Percentiles rank a stretch among this genome's conserved stretches.
Conservation (phyloP, 768 basidiomycete species). For the Mycena pura region DNA sequence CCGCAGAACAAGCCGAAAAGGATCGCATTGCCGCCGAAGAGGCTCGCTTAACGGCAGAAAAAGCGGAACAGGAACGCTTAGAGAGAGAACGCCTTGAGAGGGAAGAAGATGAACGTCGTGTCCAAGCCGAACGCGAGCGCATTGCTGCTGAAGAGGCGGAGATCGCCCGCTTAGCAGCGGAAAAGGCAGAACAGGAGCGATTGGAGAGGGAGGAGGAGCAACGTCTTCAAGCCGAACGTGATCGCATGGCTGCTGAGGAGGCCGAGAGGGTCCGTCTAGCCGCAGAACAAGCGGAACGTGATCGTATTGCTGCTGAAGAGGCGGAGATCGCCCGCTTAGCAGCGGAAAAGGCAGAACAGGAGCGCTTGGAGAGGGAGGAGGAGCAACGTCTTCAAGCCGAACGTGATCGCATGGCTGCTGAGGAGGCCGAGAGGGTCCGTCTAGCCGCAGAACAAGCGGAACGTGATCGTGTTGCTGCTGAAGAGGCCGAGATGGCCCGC, state of each 20-base stretch:
- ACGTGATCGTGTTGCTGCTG: background rate
- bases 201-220: no score
- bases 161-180: background rate
- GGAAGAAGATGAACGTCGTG: background rate
- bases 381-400: background rate
- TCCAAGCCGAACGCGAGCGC: background rate
- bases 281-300: background rate
- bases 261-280: background rate
- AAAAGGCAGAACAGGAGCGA: background rate
- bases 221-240: background rate
- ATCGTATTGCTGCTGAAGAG: slow-evolving; percentile 2
- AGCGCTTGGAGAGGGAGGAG: background rate
- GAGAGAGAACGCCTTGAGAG: background rate
- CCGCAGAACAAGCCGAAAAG: background rate
- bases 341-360: background rate
- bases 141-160: background rate
- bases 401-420: background rate
- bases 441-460: background rate
- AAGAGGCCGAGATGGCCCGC: background rate
- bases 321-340: slow-evolving; percentile 1
- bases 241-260: no score
- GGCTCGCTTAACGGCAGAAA: no score
- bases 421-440: slow-evolving; percentile 7
- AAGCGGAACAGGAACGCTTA: background rate
- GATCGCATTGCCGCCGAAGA: background rate